A percentile compares a stretch with the other conserved stretches of the same genome.
Evolutionary conservation across 768 basidiomycete genomes (phyloP).

Genomic region (Tulasnella calospora): DNA sequence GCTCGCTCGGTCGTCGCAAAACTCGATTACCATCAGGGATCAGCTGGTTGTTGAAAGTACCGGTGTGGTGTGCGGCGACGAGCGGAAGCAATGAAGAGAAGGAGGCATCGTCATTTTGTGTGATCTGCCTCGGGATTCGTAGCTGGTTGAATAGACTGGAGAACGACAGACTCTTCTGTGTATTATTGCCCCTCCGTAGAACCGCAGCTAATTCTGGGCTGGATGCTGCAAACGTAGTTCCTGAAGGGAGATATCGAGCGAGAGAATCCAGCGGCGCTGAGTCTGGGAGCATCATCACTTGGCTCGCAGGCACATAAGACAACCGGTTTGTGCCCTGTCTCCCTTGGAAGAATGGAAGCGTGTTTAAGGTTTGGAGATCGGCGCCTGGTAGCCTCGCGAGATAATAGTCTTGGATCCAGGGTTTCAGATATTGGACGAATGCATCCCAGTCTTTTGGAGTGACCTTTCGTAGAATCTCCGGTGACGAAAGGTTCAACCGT

Average conservation of each 20-base stretch:
- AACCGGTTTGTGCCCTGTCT: neutral
- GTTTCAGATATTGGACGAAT: neutral
- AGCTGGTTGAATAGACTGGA: neutral
- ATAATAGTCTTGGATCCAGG: neutral
- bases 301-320: neutral
- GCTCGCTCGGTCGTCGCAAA: conserved; percentile 6
- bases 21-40: neutral
- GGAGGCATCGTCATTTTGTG: neutral
- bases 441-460: neutral
- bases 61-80: neutral
- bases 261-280: neutral
- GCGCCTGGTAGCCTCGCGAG: neutral
- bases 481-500: neutral
- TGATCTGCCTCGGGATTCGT: neutral
- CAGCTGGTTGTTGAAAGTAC: neutral
- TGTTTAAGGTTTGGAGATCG: neutral
- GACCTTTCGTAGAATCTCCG: neutral
- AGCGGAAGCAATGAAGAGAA: neutral
- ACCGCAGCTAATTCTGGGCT: neutral
- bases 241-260: neutral
- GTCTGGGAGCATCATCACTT: neutral
- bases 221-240: neutral
- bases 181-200: neutral
- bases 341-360: neutral
- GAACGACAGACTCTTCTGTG: neutral